Conservation (phyloP, 2,329 filamentous ascomycete genomes). For the Phoma herbarum region DNA sequence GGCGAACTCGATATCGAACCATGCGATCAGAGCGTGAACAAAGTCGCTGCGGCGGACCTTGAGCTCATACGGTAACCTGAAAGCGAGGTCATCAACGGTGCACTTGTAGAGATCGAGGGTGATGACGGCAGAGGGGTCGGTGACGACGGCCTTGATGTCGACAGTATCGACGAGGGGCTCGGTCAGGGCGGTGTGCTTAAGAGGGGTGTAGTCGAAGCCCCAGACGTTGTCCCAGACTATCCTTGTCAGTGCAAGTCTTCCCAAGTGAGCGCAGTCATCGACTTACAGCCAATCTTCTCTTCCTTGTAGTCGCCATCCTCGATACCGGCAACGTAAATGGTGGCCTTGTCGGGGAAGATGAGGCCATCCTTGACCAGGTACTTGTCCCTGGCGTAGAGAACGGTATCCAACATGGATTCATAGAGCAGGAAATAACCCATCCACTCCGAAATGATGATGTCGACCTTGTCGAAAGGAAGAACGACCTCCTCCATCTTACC, state of each 20-base stretch:
- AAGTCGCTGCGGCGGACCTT: constrained; percentile 87
- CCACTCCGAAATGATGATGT: constrained; percentile 99
- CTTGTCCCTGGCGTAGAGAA: constrained; percentile 92
- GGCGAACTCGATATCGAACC: constrained; percentile 99
- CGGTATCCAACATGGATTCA: constrained; percentile 98
- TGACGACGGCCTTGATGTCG: constrained; percentile 95
- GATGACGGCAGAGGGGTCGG: constrained; percentile 84
- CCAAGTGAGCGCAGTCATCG: not conserved
- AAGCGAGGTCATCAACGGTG: constrained; percentile 82
- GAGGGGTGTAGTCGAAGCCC: constrained; percentile 93
- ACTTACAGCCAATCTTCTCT: constrained; percentile 95
- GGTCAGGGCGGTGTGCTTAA: constrained; percentile 91
- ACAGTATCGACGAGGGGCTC: constrained; percentile 98
- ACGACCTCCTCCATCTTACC: constrained; percentile 99
- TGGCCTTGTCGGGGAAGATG: constrained; percentile 99
- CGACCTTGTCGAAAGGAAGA: constrained; percentile 92
- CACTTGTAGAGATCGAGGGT: constrained; percentile 94
- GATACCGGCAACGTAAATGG: constrained; percentile 94
- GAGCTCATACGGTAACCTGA: constrained; percentile 80
- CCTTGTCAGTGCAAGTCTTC: constrained; percentile 6
- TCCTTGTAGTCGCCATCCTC: constrained; percentile 99
- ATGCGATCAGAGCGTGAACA: constrained; percentile 93
- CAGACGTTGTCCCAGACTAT: constrained; percentile 99
- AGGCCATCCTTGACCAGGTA: constrained; percentile 87
- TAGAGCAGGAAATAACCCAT: constrained; percentile 99